Evolutionary conservation across 805 yeast genomes (phyloP), one percentile per base, ranked within the genome.

Genomic region (Saccharomycopsis fodiens): DNA sequence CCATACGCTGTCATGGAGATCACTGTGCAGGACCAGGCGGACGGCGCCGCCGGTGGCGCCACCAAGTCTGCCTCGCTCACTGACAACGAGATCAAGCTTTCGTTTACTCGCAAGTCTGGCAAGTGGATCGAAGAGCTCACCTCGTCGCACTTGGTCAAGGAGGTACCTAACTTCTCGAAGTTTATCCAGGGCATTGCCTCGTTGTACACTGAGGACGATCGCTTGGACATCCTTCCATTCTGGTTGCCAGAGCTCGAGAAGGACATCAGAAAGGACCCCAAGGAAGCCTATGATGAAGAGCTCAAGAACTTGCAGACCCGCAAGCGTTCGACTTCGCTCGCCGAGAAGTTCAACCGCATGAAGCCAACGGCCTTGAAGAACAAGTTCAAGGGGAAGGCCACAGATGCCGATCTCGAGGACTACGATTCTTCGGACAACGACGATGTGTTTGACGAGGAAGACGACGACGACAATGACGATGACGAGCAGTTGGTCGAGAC

Each of bases 111-210:
- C 63, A 81, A 70, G 63, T 77, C 61, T 55, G 73, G 62, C 40
- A 68, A 73, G 47, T 91, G 98, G 98, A 75, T 93, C 52, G 82
- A 80, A 54, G 98, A 91, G 52, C 73, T 91, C 57, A 81, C 86
- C 25, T 78, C 79, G 47, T 76, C 87, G 21, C 89, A 86, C 58
- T 70, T 91, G 55, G 95, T 88, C 40, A 88, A 86, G 60, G 97
- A 88, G 62, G 89, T 91, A 19, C 53, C 53, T 17, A 50, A 50
- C 23, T 91, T 91, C 59, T 85, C 96, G 42, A 86, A 88, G 64
- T 91, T 85, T 60, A 74, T 91, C 54, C 98, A 91, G 61, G 97
- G 97, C 65, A 78, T 88, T 47, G 88, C 96, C 3, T 73, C 87
- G 2, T 71, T 91, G 52, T 91, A 81, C 59, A 76, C 87, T 44